These are phyloP conservation scores for Pleurozium schreberi DNA, from an alignment of 225 moss, liverwort and hornwort genomes.

Conservation along the genomic window DNA sequence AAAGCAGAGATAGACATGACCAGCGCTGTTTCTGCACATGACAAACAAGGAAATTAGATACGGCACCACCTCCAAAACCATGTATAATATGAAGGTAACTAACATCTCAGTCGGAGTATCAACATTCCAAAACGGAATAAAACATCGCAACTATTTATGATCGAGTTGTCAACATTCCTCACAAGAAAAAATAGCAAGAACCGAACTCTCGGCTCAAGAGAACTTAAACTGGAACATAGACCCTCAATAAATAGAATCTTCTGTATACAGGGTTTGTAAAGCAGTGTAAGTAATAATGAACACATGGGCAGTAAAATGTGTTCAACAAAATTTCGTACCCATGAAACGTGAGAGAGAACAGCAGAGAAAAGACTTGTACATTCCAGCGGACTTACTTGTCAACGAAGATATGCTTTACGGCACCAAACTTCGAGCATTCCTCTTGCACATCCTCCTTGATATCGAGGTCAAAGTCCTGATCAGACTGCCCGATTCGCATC, in stretches of 20 bases:
- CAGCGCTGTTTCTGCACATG: conserved; percentile 87
- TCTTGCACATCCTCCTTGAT: conserved; percentile 99
- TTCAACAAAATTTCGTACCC: not conserved
- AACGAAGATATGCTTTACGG: conserved; percentile 94
- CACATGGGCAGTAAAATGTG: not conserved
- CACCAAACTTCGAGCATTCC: conserved; percentile 96
- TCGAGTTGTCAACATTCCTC: not conserved
- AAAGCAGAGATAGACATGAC: conserved; percentile 89
- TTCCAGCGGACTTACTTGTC: conserved; percentile 67
- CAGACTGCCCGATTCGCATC: conserved; percentile 40
- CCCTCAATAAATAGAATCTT: not conserved
- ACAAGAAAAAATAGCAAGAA: not conserved
- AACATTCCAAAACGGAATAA: not conserved
- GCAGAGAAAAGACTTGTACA: not conserved
- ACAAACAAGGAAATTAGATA: not conserved
- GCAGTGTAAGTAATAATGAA: not conserved
- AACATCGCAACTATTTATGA: not conserved
- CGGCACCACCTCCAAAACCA: not conserved
- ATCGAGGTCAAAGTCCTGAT: conserved; percentile 87
- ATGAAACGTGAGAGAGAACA: not conserved
- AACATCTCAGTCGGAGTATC: not conserved
- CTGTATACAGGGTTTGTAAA: not conserved
- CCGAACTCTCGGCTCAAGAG: not conserved
- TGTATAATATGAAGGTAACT: not conserved
- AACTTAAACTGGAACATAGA: not conserved